Evolutionary conservation across 1,139 yeast genomes (phyloP), one percentile per base, ranked within the genome.

Genomic region (Geotrichum reessii): DNA sequence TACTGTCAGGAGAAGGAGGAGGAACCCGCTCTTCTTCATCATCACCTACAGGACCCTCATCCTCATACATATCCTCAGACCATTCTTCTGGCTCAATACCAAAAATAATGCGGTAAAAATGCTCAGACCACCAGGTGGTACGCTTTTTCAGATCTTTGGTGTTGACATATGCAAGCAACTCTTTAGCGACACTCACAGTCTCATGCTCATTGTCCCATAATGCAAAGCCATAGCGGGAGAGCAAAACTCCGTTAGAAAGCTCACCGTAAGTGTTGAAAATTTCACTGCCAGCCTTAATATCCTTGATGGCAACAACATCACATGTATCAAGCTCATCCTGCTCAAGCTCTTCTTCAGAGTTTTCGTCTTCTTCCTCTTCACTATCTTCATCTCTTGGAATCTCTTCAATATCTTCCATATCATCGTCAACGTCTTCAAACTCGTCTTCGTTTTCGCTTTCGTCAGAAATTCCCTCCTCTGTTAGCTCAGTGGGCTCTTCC

Each of bases 231-330:
- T 89, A 90, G 60, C 88, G 78, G 27, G 90, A 84, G 17, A 90
- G 71, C 47, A 90, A 74, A 52, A 82, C 79, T 0, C 87, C 78
- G 65, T 87, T 88, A 17, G 86, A 75, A 50, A 85, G 75, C 50
- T 85, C 85, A 0, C 96, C 96, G 66, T 88, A 89, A 0, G 93
- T 83, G 70, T 87, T 88, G 76, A 83, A 86, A 12, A 90, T 71
- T 67, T 90, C 96, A 17, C 75, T 68, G n/a, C 81, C 80, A 28
- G 74, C 68, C 1, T 67, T 58, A 0, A 87, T 79, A 2, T 71
- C 66, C 5, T 68, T 67, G 14, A 77, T 73, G 79, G 66, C 75
- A 74, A 64, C 74, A 75, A 72, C 70, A 46, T 73, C 76, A 25
- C 76, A 75, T 7, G 70, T 67, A 40, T 69, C 74, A 25, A 67